Evolutionary conservation across 1,284 basidiomycete genomes (phyloP).

Genomic region (Sporisorium iseilematis-ciliati): DNA sequence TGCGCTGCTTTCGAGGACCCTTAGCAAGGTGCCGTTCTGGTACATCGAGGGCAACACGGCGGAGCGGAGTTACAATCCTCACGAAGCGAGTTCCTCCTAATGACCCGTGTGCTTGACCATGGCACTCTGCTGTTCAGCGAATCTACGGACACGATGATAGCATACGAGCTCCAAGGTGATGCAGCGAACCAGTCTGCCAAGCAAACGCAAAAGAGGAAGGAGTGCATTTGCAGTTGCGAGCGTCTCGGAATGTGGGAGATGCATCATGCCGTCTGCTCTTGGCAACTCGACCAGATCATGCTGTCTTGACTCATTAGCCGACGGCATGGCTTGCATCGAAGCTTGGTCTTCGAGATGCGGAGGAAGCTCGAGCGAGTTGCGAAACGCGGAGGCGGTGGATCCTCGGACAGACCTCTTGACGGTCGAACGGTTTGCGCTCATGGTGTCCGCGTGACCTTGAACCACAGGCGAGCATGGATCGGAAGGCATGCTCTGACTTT

Average conservation of each 20-base stretch:
- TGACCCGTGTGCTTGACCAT: too few species aligned
- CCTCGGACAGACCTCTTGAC: constrained; percentile 16
- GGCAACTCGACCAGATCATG: neutral
- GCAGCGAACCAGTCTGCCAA: too few species aligned
- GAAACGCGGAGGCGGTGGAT: constrained; percentile 23
- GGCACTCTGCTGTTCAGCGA: too few species aligned
- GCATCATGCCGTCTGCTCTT: neutral
- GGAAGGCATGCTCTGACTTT: neutral
- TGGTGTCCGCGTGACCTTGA: neutral
- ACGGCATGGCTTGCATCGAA: constrained; percentile 16
- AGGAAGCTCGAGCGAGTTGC: constrained; percentile 2
- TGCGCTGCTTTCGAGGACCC: too few species aligned
- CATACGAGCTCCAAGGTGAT: too few species aligned
- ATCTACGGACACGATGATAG: too few species aligned
- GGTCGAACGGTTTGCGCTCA: neutral
- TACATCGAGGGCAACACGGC: too few species aligned
- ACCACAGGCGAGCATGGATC: neutral
- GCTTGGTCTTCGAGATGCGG: neutral
- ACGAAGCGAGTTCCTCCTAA: too few species aligned
- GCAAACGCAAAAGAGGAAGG: too few species aligned
- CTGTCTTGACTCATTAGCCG: neutral
- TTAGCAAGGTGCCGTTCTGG: too few species aligned
- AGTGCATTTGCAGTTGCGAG: neutral
- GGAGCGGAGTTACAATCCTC: too few species aligned
- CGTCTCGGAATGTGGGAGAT: neutral